Evolutionary conservation across 164 flowering plant species (phyloP).

Genomic region (Euptelea pleiosperma): DNA sequence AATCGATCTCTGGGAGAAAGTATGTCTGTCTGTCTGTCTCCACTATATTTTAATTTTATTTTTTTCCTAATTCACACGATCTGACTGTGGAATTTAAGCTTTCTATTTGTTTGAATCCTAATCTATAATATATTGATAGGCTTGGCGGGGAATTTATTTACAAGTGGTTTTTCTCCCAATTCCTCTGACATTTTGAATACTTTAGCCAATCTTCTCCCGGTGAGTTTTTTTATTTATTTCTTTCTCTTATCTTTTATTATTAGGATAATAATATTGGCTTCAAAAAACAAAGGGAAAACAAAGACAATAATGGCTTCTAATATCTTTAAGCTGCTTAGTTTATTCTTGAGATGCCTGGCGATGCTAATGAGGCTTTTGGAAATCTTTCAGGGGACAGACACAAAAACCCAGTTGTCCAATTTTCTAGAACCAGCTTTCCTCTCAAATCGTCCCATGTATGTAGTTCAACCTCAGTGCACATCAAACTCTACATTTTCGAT

Average conservation of each 20-base stretch:
- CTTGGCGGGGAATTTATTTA: too few relatives aligned
- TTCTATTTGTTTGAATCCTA: too few relatives aligned
- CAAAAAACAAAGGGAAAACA: too few relatives aligned
- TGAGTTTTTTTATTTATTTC: slow-evolving; percentile 36
- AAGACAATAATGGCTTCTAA: too few relatives aligned
- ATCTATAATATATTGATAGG: too few relatives aligned
- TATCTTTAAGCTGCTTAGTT: not conserved
- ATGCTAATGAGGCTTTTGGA: slow-evolving; percentile 4
- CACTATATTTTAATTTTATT: not conserved
- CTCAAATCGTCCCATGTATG: slow-evolving; percentile 39
- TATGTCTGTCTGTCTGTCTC: slow-evolving; percentile 18
- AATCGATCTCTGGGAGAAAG: slow-evolving; percentile 64
- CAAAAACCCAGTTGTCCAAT: slow-evolving; percentile 22
- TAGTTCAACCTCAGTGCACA: slow-evolving; percentile 52
- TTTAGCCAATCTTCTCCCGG: slow-evolving; percentile 44
- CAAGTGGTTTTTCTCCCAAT: slow-evolving; percentile 27
- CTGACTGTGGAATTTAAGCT: not conserved
- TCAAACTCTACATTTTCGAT: slow-evolving; percentile 40
- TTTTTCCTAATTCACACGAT: not conserved
- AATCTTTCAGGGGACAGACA: slow-evolving; percentile 52
- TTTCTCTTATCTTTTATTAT: too few relatives aligned
- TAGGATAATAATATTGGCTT: not conserved
- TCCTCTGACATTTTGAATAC: slow-evolving; percentile 34
- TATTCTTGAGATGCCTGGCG: not conserved
- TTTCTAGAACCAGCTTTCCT: slow-evolving; percentile 61